Conservation (phyloP, 306 rosid genomes). For the Quercus agrifolia region DNA sequence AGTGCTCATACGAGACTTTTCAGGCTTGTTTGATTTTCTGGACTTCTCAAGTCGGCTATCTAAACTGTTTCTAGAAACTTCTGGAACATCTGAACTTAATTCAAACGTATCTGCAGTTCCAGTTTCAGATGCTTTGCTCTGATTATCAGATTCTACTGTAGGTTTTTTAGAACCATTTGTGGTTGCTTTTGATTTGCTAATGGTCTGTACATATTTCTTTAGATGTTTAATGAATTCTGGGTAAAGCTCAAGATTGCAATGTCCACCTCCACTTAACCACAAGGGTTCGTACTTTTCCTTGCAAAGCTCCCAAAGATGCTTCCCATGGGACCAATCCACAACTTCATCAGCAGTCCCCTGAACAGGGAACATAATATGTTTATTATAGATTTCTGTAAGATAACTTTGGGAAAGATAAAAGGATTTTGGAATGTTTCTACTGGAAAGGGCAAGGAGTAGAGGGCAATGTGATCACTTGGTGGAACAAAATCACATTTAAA, state of each 20-base stretch:
- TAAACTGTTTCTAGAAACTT: constrained; percentile 96
- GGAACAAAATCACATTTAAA: not conserved
- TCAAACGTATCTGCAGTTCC: constrained; percentile 57
- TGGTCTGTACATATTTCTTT: constrained; percentile 88
- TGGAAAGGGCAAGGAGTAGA: not conserved
- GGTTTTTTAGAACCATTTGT: constrained; percentile 47
- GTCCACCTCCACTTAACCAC: constrained; percentile 96
- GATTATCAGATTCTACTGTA: constrained; percentile 41
- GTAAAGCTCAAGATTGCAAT: constrained; percentile 89
- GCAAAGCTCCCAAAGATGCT: constrained; percentile 88
- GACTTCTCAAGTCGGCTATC: constrained; percentile 94
- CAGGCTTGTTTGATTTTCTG: constrained; percentile 64
- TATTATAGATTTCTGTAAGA: not conserved
- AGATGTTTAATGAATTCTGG: constrained; percentile 88
- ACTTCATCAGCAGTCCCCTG: constrained; percentile 98
- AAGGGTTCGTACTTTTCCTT: constrained; percentile 83
- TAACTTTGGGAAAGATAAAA: not conserved
- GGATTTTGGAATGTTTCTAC: not conserved
- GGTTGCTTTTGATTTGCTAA: constrained; percentile 69
- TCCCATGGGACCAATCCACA: constrained; percentile 87
- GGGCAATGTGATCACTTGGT: not conserved
- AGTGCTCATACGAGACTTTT: constrained; percentile 96
- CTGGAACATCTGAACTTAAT: constrained; percentile 56
- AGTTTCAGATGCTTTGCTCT: constrained; percentile 50
- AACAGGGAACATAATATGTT: constrained; percentile 5